A percentile compares a stretch with the other conserved stretches of the same genome.
These are phyloP conservation scores for Fusarium redolens DNA, from an alignment of 2,329 filamentous ascomycete species.

Conservation along the genomic window DNA sequence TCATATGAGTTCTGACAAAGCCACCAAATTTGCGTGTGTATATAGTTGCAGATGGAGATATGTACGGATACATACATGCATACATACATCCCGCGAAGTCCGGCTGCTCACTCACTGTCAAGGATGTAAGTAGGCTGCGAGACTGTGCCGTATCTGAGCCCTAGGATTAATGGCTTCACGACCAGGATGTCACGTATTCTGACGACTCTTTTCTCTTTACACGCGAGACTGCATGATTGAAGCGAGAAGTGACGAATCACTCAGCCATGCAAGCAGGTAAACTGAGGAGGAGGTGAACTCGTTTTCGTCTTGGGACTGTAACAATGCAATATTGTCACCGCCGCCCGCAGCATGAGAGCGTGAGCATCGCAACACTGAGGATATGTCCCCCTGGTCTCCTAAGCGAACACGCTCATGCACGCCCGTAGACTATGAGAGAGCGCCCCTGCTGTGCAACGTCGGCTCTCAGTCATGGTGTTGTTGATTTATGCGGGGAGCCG, in stretches of 20 bases:
- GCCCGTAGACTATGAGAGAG: conserved; percentile 8
- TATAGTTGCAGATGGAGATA: conserved; percentile 9
- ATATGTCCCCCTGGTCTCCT: conserved; percentile 5
- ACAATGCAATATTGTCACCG: conserved; percentile 9
- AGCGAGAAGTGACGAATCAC: conserved; percentile 36
- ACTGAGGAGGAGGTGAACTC: conserved; percentile 1
- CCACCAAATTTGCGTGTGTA: conserved; percentile 1
- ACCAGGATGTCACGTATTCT: conserved; percentile 24
- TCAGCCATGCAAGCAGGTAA: conserved; percentile 9
- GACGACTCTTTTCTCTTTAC: conserved; percentile 25
- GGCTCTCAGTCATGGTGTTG: conserved; percentile 21
- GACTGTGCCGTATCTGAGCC: conserved; percentile 29
- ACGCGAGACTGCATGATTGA: conserved; percentile 19
- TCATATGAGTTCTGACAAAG: conserved; percentile 22
- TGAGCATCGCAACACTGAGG: not conserved
- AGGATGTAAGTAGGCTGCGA: conserved; percentile 16
- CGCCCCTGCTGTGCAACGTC: conserved; percentile 39
- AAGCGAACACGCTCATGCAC: conserved; percentile 21
- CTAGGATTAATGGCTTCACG: conserved; percentile 16
- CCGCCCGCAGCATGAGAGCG: conserved; percentile 11
- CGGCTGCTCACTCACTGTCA: conserved; percentile 4
- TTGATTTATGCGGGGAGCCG: conserved; percentile 33
- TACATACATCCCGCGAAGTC: conserved; percentile 1
- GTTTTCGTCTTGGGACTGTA: conserved; percentile 15
- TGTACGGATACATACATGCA: not conserved